phyloP scores from a whole-genome alignment of 1,139 yeast species.

The Debaryomycetaceae sp. region DNA sequence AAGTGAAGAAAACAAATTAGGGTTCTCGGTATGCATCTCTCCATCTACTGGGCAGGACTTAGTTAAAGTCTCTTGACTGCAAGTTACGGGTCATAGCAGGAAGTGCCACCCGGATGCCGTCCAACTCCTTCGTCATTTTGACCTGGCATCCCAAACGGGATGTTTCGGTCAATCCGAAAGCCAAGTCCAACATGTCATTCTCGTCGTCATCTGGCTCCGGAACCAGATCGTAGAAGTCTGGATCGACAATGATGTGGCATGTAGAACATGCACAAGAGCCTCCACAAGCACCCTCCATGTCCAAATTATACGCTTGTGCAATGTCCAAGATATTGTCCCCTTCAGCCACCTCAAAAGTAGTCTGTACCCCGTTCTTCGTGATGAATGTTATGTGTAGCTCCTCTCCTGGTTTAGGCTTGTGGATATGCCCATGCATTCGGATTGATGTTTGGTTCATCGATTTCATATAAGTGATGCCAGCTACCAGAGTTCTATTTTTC shows the following conservation, averaged over 20 bases:
- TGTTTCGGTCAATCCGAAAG: constrained; percentile 95
- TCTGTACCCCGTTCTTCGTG: constrained; percentile 84
- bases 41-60: constrained; percentile 1
- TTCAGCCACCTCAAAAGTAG: constrained; percentile 79
- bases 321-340: constrained; percentile 91
- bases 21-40: no score
- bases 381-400: constrained; percentile 88
- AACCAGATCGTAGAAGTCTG: constrained; percentile 82
- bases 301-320: constrained; percentile 89
- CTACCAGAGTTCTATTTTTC: background rate
- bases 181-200: constrained; percentile 96
- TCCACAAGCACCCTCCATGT: constrained; percentile 99
- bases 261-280: constrained; percentile 99
- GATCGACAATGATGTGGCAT: constrained; percentile 94
- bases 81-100: constrained; percentile 97
- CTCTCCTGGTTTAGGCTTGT: constrained; percentile 90
- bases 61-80: constrained; percentile 67
- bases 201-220: constrained; percentile 98
- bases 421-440: constrained; percentile 72
- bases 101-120: constrained; percentile 91
- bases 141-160: constrained; percentile 95
- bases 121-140: constrained; percentile 81
- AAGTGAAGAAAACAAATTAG: no score
- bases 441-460: constrained; percentile 13
- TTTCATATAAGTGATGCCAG: background rate